Evolutionary conservation across 768 basidiomycete species (phyloP).

Genomic region (Jaapia argillacea): DNA sequence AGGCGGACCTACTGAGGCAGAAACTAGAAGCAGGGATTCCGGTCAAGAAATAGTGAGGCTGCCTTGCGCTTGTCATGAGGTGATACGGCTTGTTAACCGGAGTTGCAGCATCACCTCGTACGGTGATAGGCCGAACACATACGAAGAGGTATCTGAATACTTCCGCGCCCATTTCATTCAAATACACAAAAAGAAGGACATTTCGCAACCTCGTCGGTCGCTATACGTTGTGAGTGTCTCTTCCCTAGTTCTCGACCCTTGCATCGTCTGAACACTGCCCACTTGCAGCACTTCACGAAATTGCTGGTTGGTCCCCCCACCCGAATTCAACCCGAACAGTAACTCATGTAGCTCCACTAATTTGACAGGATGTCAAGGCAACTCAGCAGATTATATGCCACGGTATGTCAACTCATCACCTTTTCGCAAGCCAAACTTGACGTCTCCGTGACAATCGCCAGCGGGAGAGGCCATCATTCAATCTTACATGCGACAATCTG

Average conservation of each 20-base stretch:
- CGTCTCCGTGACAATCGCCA: slow-evolving; percentile 13
- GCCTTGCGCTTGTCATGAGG: background rate
- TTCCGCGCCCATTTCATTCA: slow-evolving; percentile 82
- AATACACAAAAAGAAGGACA: slow-evolving; percentile 59
- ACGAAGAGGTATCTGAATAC: slow-evolving; percentile 62
- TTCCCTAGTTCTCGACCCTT: background rate
- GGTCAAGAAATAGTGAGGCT: slow-evolving; percentile 74
- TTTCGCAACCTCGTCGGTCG: slow-evolving; percentile 34
- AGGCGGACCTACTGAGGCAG: slow-evolving; percentile 66
- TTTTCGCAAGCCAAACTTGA: background rate
- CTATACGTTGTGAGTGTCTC: slow-evolving; percentile 49
- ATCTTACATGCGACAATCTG: slow-evolving; percentile 49
- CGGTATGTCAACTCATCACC: slow-evolving; percentile 30
- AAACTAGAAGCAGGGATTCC: slow-evolving; percentile 62
- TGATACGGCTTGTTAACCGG: too few species aligned
- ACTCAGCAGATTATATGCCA: slow-evolving; percentile 57
- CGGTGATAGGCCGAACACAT: slow-evolving; percentile 62
- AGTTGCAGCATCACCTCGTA: slow-evolving; percentile 62
- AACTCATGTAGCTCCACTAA: slow-evolving; percentile 1
- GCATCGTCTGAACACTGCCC: slow-evolving; percentile 1
- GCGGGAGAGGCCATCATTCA: slow-evolving; percentile 62
- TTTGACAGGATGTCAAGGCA: slow-evolving; percentile 48
- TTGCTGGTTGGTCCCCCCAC: too few species aligned
- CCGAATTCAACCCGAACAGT: too few species aligned
- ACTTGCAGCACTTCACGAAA: slow-evolving; percentile 53